Evolutionary conservation across 2,329 filamentous ascomycete species (phyloP), one percentile per base, ranked within the genome.

Genomic region (Colletotrichum endophyticum): DNA sequence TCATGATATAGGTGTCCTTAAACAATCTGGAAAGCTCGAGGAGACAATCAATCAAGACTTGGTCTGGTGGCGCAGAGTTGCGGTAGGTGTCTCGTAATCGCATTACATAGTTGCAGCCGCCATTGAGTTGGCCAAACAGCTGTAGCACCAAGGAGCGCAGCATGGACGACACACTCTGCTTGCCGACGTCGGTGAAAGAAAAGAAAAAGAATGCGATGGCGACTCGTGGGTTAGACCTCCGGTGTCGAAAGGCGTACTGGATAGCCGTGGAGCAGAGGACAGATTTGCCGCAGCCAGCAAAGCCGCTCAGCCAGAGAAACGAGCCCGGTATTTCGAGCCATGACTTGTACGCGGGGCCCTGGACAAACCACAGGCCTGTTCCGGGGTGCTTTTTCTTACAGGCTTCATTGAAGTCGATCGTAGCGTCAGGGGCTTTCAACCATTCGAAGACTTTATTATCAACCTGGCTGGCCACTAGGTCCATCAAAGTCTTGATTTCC

Each of bases 171-270:
- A 78, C 28, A 32, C 82, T 76, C 72, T 84, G 83, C 56, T 86
- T 86, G 12, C 49, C 61, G 2, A 77, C 32, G 57, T 86, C 84
- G 59, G 82, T 84, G 76, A 86, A 86, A 5, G 84, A 82, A 66
- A 87, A 87, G 79, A 83, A 87, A 78, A 87, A 87, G 75, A 83
- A 86, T 2, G 80, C 83, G 15, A 86, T 66, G 1, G 80, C 83
- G 13, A 81, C 79, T 8, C 69, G 61, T 9, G 78, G 76, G 25
- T 79, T 80, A 15, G 77, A 80, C 16, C 61, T 74, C 8, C 69
- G 78, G 66, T 80, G 75, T 13, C 78, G 75, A 25, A 77, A 78
- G 2, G 80, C 63, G 57, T 82, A 72, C 56, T 84, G 83, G 59
- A 86, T 84, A 11, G 82, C 79, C 2, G 84, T 86, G 11, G 81